phyloP scores from a whole-genome alignment of 805 yeast species.

The Teunomyces funiuensis region DNA sequence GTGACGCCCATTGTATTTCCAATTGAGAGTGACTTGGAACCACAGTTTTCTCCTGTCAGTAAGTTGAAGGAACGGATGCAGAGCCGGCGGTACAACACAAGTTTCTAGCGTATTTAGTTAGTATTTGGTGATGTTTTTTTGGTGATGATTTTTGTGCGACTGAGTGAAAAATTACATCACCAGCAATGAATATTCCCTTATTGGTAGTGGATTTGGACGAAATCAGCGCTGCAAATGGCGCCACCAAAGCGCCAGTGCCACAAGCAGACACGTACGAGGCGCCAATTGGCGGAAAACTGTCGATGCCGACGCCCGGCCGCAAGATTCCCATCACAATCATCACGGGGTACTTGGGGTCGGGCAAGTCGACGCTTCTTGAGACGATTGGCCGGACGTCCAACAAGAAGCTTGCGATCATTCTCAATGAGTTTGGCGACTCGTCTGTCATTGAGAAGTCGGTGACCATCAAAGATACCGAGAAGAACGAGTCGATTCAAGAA shows the following conservation, averaged over 20 bases:
- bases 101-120: not conserved
- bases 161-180: no score
- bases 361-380: conserved; percentile 84
- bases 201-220: conserved; percentile 22
- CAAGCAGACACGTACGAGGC: not conserved
- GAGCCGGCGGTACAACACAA: not conserved
- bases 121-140: conserved; percentile 34
- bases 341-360: conserved; percentile 94
- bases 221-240: conserved; percentile 16
- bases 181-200: conserved; percentile 34
- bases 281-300: conserved; percentile 4
- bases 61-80: conserved; percentile 25
- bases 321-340: conserved; percentile 89
- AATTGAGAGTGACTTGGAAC: conserved; percentile 24
- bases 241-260: not conserved
- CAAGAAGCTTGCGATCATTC: conserved; percentile 79
- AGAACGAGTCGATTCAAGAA: conserved; percentile 63
- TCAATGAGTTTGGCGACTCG: conserved; percentile 92
- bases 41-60: conserved; percentile 31
- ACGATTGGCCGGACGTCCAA: conserved; percentile 68
- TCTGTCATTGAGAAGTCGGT: conserved; percentile 85
- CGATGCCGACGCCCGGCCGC: conserved; percentile 8
- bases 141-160: conserved; percentile 21
- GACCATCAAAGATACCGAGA: conserved; percentile 58
- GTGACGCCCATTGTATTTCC: conserved; percentile 41